phyloP scores from a whole-genome alignment of 2,329 filamentous ascomycete species.

The Neofusicoccum sp. region DNA sequence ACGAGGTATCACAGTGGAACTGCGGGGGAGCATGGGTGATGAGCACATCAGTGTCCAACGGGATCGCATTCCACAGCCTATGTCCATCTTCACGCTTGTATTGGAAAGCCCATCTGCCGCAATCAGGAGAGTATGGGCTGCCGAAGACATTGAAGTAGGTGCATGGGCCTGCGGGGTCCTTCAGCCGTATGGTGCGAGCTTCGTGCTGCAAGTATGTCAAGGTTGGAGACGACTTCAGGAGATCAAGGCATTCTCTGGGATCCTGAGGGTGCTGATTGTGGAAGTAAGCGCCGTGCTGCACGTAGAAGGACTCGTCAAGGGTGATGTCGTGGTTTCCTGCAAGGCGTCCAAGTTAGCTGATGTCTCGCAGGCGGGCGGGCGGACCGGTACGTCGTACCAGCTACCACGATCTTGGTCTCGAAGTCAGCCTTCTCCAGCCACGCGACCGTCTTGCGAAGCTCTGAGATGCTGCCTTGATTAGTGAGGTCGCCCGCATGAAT shows the following conservation, averaged over 20 bases:
- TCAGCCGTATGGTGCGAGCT: slow-evolving; percentile 55
- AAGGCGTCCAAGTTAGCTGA: slow-evolving; percentile 12
- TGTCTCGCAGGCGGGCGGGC: not conserved
- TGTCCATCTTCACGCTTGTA: slow-evolving; percentile 50
- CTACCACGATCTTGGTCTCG: slow-evolving; percentile 68
- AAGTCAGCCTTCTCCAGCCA: slow-evolving; percentile 70
- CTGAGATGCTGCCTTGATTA: slow-evolving; percentile 62
- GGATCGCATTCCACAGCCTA: slow-evolving; percentile 61
- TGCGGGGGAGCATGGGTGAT: slow-evolving; percentile 69
- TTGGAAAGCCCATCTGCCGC: slow-evolving; percentile 64
- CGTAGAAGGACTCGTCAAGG: slow-evolving; percentile 63
- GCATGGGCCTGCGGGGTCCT: slow-evolving; percentile 52
- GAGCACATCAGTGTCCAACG: slow-evolving; percentile 62
- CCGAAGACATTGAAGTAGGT: slow-evolving; percentile 68
- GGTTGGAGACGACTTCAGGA: slow-evolving; percentile 51
- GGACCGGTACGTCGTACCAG: slow-evolving; percentile 53
- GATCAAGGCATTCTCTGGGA: slow-evolving; percentile 51
- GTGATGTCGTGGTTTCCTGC: slow-evolving; percentile 74
- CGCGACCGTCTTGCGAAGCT: slow-evolving; percentile 59
- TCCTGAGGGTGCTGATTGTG: slow-evolving; percentile 59
- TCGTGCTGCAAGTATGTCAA: slow-evolving; percentile 66
- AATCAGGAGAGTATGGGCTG: slow-evolving; percentile 63
- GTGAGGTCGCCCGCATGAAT: slow-evolving; percentile 76
- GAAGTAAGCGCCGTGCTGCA: slow-evolving; percentile 52
- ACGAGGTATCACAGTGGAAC: slow-evolving; percentile 54